Evolutionary conservation across 2,329 filamentous ascomycete species (phyloP), one percentile per base, ranked within the genome.

Genomic region (Fusarium sarcochroum): DNA sequence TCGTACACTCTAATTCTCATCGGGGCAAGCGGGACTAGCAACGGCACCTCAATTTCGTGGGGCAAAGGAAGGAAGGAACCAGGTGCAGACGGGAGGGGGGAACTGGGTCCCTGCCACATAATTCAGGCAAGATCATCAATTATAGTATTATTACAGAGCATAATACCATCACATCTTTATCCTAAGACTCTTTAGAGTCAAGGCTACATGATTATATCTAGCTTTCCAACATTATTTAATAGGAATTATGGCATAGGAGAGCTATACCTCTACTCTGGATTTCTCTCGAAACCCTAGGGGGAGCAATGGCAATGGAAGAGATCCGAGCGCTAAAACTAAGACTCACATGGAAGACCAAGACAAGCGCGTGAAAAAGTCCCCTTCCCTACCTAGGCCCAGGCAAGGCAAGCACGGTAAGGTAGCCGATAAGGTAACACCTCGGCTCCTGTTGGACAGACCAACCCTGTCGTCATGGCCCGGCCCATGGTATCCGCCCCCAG

Each of bases 381-480:
- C 4, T 32, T 6, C 34, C 34, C 27, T 30, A 13, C 27, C 27
- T 30, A 63, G 27, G 27, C 3, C 9, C 27, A 35, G 46, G 42
- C 54, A 50, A 42, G 50, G 41, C 18, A 42, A 23, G 47, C 34
- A 50, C 27, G 44, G 34, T 32, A 40, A 42, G 10, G 38, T 40
- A 20, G 20, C 38, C 38, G 38, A 40, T 40, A 40, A 40, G 63
- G 64, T 40, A 57, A 66, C 59, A 65, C 72, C 72, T 74, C 72
- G 72, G 72, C 70, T 65, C 63, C 57, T 44, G 48, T 58, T 69
- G 37, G 37, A 54, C 49, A 51, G 68, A 27, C 62, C 51, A 59
- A 58, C 56, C 61, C 48, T 57, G 41, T 68, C 71, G 59, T 69
- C 68, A 74, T 74, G 71, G 57, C 46, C 17, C 27, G 41, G n/a